phyloP scores from a whole-genome alignment of 2,329 filamentous ascomycete genomes.

The Botrytis aclada region DNA sequence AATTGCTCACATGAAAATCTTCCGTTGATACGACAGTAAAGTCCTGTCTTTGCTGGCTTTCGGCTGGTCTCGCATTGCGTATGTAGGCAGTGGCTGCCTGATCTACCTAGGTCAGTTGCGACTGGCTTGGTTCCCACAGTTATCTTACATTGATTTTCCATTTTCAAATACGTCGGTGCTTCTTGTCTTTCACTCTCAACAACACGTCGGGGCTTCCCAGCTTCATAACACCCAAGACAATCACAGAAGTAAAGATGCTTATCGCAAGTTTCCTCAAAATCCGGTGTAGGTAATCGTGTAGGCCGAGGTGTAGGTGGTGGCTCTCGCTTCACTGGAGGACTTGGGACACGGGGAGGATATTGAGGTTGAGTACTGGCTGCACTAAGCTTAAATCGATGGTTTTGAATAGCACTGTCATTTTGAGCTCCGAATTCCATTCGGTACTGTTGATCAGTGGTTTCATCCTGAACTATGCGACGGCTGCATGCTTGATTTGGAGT shows the following conservation, averaged over 20 bases:
- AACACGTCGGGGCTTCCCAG: background rate
- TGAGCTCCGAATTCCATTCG: background rate
- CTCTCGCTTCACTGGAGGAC: conserved; percentile 18
- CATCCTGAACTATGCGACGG: background rate
- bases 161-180: conserved; percentile 8
- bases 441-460: background rate
- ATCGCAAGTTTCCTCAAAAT: conserved; percentile 25
- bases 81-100: conserved; percentile 28
- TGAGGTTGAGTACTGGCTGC: conserved; percentile 16
- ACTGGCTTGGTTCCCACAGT: background rate
- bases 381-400: background rate
- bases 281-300: conserved; percentile 30
- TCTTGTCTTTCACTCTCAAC: background rate
- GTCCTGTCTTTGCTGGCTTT: background rate
- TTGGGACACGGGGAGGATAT: conserved; percentile 21
- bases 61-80: background rate
- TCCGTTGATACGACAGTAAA: background rate
- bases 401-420: background rate
- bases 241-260: conserved; percentile 7
- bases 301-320: conserved; percentile 32
- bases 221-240: conserved; percentile 5
- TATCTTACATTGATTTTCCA: conserved; percentile 16
- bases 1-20: background rate
- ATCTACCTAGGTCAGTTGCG: conserved; percentile 24
- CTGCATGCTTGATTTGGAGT: background rate